These are phyloP conservation scores for Pseudogymnoascus pannorum DNA, from an alignment of 2,329 filamentous ascomycete species.

Conservation along the genomic window DNA sequence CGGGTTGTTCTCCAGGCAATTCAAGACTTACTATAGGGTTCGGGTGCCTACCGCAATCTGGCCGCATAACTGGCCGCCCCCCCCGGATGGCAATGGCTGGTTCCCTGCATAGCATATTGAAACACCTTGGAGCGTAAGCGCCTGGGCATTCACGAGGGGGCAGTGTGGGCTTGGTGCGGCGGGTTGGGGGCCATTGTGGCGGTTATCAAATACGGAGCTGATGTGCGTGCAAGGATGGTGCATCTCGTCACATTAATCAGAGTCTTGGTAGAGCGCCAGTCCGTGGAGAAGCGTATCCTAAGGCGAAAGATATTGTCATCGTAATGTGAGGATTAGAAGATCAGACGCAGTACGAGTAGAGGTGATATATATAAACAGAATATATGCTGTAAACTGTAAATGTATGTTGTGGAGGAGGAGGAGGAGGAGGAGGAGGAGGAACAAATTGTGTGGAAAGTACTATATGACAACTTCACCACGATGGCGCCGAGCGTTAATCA, in stretches of 20 bases:
- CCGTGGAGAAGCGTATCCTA: not conserved
- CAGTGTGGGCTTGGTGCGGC: not conserved
- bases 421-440: not conserved
- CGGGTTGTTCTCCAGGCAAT: not conserved
- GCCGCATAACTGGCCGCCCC: not conserved
- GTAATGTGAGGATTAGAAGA: not conserved
- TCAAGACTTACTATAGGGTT: not conserved
- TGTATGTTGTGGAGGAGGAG: not conserved
- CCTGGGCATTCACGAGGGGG: not conserved
- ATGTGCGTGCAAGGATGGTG: constrained; percentile 5
- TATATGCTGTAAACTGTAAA: not conserved
- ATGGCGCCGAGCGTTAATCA: not conserved
- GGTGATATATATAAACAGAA: not conserved
- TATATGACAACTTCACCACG: not conserved
- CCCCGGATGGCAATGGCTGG: not conserved
- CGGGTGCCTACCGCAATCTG: not conserved
- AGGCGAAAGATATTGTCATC: not conserved
- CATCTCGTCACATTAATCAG: not conserved
- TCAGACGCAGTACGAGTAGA: not conserved
- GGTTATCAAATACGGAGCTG: constrained; percentile 2
- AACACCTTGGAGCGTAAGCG: not conserved
- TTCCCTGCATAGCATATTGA: not conserved
- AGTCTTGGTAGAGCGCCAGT: not conserved
- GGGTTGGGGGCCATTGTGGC: constrained; percentile 1
- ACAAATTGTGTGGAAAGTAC: not conserved